Evolutionary conservation across 169 alveolate genomes (phyloP).

Genomic region (Fabrea salina): DNA sequence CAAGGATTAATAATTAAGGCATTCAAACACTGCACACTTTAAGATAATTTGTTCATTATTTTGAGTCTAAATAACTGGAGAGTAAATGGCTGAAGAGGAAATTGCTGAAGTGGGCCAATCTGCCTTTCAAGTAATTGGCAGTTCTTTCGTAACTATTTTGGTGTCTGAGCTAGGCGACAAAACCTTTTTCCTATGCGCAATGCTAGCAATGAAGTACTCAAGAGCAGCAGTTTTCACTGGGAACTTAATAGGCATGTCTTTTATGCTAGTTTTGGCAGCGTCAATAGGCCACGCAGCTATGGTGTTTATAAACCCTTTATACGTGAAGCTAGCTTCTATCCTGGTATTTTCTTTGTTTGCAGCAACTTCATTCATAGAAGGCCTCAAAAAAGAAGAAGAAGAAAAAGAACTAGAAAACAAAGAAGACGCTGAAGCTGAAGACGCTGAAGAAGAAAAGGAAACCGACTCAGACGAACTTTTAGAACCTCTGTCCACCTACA

Average conservation of each 20-base stretch:
- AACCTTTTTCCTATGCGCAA: conserved; percentile 72
- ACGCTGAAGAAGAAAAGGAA: conserved; percentile 22
- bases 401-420: conserved; percentile 26
- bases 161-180: conserved; percentile 76
- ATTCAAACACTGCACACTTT: no score
- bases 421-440: conserved; percentile 30
- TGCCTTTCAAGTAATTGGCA: not conserved
- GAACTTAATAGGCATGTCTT: conserved; percentile 52
- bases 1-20: no score
- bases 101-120: no score
- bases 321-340: conserved; percentile 48
- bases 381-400: conserved; percentile 34
- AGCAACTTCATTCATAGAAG: conserved; percentile 42
- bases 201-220: conserved; percentile 57
- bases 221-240: conserved; percentile 61
- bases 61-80: no score
- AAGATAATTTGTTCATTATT: no score
- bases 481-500: not conserved
- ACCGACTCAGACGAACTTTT: not conserved
- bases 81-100: no score
- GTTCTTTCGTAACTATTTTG: conserved; percentile 40
- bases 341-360: conserved; percentile 47
- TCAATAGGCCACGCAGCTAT: conserved; percentile 50
- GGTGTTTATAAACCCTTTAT: conserved; percentile 32
- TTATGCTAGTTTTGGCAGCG: conserved; percentile 67